A percentile compares a stretch with the other conserved stretches of the same genome.
These are phyloP conservation scores for Cladosporium sp. DNA, from an alignment of 2,329 filamentous ascomycete species.

Conservation along the genomic window DNA sequence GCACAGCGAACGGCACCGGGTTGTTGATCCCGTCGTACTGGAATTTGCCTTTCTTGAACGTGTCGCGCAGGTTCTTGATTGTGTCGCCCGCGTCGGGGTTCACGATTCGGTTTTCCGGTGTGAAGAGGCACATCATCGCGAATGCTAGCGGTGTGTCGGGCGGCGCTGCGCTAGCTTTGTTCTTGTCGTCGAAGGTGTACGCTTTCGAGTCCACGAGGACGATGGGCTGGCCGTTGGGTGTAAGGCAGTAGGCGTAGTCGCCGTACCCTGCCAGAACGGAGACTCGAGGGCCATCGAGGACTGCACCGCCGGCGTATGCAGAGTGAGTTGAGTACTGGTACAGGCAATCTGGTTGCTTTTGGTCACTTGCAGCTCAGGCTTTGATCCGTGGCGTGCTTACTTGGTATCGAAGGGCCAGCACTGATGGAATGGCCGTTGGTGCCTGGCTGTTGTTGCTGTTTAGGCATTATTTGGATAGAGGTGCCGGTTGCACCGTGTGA, in stretches of 20 bases:
- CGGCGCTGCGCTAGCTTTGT: background rate
- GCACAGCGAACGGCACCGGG: constrained; percentile 6
- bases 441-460: background rate
- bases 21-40: constrained; percentile 2
- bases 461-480: background rate
- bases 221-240: background rate
- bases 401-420: constrained; percentile 8
- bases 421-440: background rate
- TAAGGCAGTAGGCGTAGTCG: constrained; percentile 12
- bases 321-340: constrained; percentile 18
- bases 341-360: constrained; percentile 9
- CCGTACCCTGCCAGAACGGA: constrained; percentile 11
- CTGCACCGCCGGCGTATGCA: constrained; percentile 1
- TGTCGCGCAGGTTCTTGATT: background rate
- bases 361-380: background rate
- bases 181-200: background rate
- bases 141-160: constrained; percentile 5
- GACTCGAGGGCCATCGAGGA: background rate
- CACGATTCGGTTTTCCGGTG: constrained; percentile 9
- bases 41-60: constrained; percentile 8
- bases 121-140: constrained; percentile 13
- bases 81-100: background rate
- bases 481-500: background rate
- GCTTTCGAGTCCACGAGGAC: background rate
- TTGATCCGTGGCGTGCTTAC: background rate